Percentiles rank a stretch among this genome's conserved stretches.
Conservation (phyloP, 2,329 filamentous ascomycete genomes). For the Colletotrichum paranaense region DNA sequence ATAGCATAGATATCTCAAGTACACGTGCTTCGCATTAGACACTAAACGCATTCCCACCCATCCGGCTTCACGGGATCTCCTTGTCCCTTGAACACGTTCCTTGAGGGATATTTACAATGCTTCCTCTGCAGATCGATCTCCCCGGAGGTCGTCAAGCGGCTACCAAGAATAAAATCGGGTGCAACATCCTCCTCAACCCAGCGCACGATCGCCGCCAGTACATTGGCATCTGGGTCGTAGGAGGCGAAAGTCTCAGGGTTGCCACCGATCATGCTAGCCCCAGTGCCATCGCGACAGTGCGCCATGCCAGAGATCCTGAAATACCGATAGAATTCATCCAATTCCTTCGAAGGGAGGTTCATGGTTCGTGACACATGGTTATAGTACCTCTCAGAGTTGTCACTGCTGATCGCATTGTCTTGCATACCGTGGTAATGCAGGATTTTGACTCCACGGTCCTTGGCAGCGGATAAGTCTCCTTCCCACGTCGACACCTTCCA, state of each 20-base stretch:
- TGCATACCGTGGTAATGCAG: slow-evolving; percentile 58
- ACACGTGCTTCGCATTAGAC: background rate
- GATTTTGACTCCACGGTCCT: slow-evolving; percentile 55
- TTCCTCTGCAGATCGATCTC: slow-evolving; percentile 45
- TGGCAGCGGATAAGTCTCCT: slow-evolving; percentile 52
- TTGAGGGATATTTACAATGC: slow-evolving; percentile 49
- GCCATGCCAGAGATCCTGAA: slow-evolving; percentile 63
- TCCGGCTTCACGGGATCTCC: slow-evolving; percentile 41
- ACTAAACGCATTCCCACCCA: slow-evolving; percentile 43
- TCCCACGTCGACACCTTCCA: slow-evolving; percentile 52
- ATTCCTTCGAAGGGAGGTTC: slow-evolving; percentile 40
- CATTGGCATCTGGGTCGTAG: slow-evolving; percentile 52
- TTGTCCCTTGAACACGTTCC: slow-evolving; percentile 44
- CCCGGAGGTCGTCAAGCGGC: slow-evolving; percentile 42
- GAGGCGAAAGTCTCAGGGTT: slow-evolving; percentile 31
- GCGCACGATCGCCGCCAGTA: slow-evolving; percentile 59
- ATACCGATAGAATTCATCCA: slow-evolving; percentile 58
- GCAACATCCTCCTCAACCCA: slow-evolving; percentile 60
- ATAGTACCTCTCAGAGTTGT: slow-evolving; percentile 60
- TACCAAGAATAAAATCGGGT: slow-evolving; percentile 51
- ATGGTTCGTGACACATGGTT: slow-evolving; percentile 57
- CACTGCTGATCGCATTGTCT: slow-evolving; percentile 55
- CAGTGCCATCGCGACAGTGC: slow-evolving; percentile 61
- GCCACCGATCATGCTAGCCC: slow-evolving; percentile 50
- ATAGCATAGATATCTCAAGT: background rate